phyloP scores from a whole-genome alignment of 2,329 filamentous ascomycete genomes.

The Zymoseptoria pseudotritici region DNA sequence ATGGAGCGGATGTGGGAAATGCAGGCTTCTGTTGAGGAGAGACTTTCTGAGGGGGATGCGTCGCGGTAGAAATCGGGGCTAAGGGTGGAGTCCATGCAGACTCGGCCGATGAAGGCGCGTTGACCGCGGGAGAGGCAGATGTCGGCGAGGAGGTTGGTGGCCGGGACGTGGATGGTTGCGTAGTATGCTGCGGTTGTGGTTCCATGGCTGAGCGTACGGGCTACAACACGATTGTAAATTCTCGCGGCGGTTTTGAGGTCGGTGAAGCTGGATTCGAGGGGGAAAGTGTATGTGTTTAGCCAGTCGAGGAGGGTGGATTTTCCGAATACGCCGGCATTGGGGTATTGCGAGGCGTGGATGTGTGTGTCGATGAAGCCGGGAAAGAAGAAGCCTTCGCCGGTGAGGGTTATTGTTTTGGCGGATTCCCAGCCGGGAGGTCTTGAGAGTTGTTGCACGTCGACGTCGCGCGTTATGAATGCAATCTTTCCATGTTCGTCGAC shows the following conservation, averaged over 20 bases:
- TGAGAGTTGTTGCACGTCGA: constrained; percentile 17
- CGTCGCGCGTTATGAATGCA: constrained; percentile 38
- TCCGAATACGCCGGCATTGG: constrained; percentile 89
- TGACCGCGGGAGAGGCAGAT: constrained; percentile 76
- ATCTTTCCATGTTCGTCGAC: constrained; percentile 49
- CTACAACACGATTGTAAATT: constrained; percentile 72
- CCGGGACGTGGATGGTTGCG: constrained; percentile 75
- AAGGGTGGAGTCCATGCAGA: constrained; percentile 79
- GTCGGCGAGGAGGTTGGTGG: constrained; percentile 85
- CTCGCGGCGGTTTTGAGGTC: constrained; percentile 54
- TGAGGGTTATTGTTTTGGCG: constrained; percentile 32
- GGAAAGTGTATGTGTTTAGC: constrained; percentile 92
- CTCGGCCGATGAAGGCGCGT: constrained; percentile 80
- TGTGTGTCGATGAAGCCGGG: constrained; percentile 93
- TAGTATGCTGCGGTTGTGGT: constrained; percentile 95
- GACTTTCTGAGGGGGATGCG: constrained; percentile 55
- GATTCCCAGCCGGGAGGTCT: constrained; percentile 34
- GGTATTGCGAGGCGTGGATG: constrained; percentile 90
- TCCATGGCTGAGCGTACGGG: constrained; percentile 75
- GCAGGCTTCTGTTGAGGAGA: constrained; percentile 32
- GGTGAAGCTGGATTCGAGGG: constrained; percentile 71
- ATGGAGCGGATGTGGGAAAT: constrained; percentile 55
- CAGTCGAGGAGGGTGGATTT: constrained; percentile 88
- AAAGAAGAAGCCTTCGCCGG: constrained; percentile 64
- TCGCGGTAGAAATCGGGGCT: constrained; percentile 77